phyloP scores from a whole-genome alignment of 2,329 filamentous ascomycete genomes.

The Trichoderma atrobrunneum region DNA sequence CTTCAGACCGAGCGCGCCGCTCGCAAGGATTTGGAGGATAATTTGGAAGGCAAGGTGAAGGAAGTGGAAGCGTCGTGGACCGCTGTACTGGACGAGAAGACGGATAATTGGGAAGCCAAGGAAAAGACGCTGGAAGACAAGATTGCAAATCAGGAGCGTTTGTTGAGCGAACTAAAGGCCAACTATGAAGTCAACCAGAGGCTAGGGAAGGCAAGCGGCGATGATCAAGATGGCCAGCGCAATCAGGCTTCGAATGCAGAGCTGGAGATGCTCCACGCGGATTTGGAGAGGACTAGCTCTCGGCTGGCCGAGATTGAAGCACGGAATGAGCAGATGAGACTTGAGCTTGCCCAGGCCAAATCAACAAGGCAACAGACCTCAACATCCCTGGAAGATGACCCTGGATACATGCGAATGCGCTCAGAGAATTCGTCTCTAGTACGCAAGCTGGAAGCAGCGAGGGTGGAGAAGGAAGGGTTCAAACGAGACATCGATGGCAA shows the following conservation, averaged over 20 bases:
- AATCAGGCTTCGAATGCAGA: slow-evolving; percentile 79
- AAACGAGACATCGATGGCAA: slow-evolving; percentile 74
- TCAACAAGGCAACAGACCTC: slow-evolving; percentile 61
- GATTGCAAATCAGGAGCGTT: slow-evolving; percentile 85
- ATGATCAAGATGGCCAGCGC: slow-evolving; percentile 54
- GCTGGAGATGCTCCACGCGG: slow-evolving; percentile 87
- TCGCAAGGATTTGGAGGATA: slow-evolving; percentile 72
- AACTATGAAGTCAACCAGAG: slow-evolving; percentile 96
- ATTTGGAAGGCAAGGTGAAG: slow-evolving; percentile 75
- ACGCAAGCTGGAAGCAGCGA: slow-evolving; percentile 78
- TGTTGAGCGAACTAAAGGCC: slow-evolving; percentile 92
- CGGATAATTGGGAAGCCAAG: slow-evolving; percentile 93
- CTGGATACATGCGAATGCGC: slow-evolving; percentile 79
- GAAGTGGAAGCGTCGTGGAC: slow-evolving; percentile 89
- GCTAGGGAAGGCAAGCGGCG: slow-evolving; percentile 66
- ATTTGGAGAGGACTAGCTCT: slow-evolving; percentile 84
- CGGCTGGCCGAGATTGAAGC: slow-evolving; percentile 88
- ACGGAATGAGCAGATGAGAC: slow-evolving; percentile 85
- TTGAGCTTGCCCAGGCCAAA: slow-evolving; percentile 87
- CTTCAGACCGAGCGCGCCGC: slow-evolving; percentile 74
- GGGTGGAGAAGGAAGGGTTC: slow-evolving; percentile 79
- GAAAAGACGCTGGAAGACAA: slow-evolving; percentile 91
- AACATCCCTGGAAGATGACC: slow-evolving; percentile 78
- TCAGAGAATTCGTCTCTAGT: slow-evolving; percentile 92
- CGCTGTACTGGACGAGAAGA: slow-evolving; percentile 87